A percentile compares a stretch with the other conserved stretches of the same genome.
Evolutionary conservation across 352 stramenopile species (phyloP).

Genomic region (Globisporangium abappressorium): DNA sequence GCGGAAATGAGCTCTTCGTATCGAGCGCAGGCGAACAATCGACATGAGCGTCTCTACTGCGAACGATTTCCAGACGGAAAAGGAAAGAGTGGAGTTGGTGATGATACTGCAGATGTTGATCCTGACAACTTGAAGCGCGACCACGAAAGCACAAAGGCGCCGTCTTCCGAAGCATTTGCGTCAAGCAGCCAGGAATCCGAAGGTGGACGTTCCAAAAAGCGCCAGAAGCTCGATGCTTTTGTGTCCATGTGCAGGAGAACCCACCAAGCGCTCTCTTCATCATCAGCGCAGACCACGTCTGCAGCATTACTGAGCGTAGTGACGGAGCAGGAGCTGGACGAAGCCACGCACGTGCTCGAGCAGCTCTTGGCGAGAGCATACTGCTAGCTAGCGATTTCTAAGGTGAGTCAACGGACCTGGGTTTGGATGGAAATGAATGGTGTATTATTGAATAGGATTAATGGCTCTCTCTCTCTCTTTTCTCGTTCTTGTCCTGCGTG

Average conservation of each 20-base stretch:
- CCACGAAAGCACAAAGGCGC: slow-evolving; percentile 9
- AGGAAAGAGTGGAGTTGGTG: neutral
- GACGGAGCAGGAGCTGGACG: slow-evolving; percentile 43
- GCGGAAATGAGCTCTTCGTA: slow-evolving; percentile 15
- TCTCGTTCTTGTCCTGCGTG: neutral
- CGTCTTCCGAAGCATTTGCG: neutral
- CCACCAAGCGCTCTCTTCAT: slow-evolving; percentile 34
- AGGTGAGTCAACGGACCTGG: neutral
- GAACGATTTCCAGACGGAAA: slow-evolving; percentile 29
- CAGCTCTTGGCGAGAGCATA: slow-evolving; percentile 32
- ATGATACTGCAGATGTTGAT: neutral
- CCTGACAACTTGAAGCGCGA: slow-evolving; percentile 20
- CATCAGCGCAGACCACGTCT: slow-evolving; percentile 19
- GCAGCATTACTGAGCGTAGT: slow-evolving; percentile 29
- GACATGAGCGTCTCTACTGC: slow-evolving; percentile 15
- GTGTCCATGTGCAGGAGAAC: slow-evolving; percentile 39
- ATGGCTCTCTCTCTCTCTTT: neutral
- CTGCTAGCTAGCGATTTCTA: neutral
- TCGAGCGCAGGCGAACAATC: slow-evolving; percentile 7
- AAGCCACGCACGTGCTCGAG: slow-evolving; percentile 42
- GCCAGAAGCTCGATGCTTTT: slow-evolving; percentile 19
- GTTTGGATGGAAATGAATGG: neutral
- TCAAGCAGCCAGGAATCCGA: slow-evolving; percentile 16
- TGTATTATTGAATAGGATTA: slow-evolving; percentile 14
- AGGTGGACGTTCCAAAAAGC: neutral